Percentiles rank a stretch among this genome's conserved stretches.
Evolutionary conservation across 73 alveolate genomes (phyloP).

Genomic region (Paramecium primaurelia): DNA sequence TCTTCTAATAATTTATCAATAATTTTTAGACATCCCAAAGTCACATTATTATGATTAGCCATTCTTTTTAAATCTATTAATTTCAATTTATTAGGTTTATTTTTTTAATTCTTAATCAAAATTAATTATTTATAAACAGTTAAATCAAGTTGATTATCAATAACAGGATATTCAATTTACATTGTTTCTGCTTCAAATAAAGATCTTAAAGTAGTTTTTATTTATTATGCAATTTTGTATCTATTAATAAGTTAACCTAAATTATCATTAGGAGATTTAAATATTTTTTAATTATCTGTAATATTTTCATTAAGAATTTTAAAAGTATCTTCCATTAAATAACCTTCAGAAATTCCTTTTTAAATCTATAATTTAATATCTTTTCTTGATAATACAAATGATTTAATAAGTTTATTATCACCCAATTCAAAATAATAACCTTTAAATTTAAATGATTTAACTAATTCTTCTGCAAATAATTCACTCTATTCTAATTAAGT

Average conservation of each 20-base stretch:
- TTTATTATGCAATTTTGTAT: not conserved
- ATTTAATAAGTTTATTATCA: not conserved
- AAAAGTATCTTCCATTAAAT: not conserved
- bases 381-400: not conserved
- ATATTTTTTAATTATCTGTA: not conserved
- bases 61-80: not conserved
- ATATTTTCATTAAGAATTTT: not conserved
- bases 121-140: not conserved
- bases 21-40: not conserved
- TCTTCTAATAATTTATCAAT: not conserved
- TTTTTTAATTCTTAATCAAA: not conserved
- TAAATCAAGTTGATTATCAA: not conserved
- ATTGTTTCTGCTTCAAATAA: not conserved
- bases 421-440: slow-evolving; percentile 29
- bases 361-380: not conserved
- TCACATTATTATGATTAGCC: not conserved
- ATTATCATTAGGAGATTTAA: slow-evolving; percentile 19
- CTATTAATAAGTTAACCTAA: not conserved
- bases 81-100: not conserved
- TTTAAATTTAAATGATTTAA: not conserved
- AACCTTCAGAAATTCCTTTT: slow-evolving; percentile 20
- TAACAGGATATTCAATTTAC: slow-evolving; percentile 7
- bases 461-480: not conserved
- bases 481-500: not conserved
- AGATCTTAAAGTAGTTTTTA: not conserved